phyloP scores from a whole-genome alignment of 2,329 filamentous ascomycete species.

The Paraphoma sp. region DNA sequence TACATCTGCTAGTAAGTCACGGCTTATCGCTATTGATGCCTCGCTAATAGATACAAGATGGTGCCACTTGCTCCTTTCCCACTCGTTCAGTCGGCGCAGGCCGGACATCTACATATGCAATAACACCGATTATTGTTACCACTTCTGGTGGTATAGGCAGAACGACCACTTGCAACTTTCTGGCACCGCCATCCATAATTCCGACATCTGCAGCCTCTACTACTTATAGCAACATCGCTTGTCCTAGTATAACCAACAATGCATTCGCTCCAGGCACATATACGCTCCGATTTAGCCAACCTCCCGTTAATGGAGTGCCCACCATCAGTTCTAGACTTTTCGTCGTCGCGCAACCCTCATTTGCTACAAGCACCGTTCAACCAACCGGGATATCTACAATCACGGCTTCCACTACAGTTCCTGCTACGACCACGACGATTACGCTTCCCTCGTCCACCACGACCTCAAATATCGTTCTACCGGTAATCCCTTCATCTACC shows the following conservation, averaged over 20 bases:
- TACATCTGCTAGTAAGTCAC: constrained; percentile 7
- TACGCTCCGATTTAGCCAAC: constrained; percentile 21
- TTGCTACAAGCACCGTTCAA: constrained; percentile 9
- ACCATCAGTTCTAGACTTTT: constrained; percentile 18
- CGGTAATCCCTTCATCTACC: background rate
- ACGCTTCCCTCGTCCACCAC: background rate
- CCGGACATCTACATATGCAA: constrained; percentile 20
- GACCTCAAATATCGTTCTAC: background rate
- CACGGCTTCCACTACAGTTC: constrained; percentile 6
- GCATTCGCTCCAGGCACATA: constrained; percentile 21
- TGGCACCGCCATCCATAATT: constrained; percentile 18
- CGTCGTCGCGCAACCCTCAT: constrained; percentile 17
- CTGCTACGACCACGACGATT: constrained; percentile 4
- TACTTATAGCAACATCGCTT: constrained; percentile 20
- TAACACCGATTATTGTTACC: constrained; percentile 22
- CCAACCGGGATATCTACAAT: background rate
- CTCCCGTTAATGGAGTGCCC: constrained; percentile 11
- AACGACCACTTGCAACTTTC: constrained; percentile 17
- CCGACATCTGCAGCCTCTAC: constrained; percentile 13
- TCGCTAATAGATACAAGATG: constrained; percentile 10
- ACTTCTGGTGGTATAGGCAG: constrained; percentile 4
- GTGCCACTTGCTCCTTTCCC: constrained; percentile 21
- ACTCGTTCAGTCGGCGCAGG: constrained; percentile 15
- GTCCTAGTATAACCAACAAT: constrained; percentile 19
- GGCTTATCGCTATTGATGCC: background rate